Evolutionary conservation across 2,329 filamentous ascomycete species (phyloP).

Genomic region (Lecanicillium sp.): DNA sequence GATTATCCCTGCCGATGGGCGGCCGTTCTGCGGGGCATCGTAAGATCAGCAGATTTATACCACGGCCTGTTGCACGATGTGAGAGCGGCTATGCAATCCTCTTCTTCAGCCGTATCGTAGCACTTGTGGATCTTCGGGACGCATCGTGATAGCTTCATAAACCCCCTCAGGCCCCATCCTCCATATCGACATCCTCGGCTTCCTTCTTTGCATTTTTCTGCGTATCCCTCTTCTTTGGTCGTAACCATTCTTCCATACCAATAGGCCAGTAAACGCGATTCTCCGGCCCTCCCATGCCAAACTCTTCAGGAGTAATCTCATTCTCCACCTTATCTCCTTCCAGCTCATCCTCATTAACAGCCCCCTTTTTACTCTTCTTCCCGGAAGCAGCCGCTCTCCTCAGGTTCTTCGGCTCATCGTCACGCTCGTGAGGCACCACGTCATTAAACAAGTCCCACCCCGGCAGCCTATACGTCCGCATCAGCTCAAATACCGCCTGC

Average conservation of each 20-base stretch:
- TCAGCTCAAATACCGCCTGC: constrained; percentile 90
- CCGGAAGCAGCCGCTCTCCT: constrained; percentile 37
- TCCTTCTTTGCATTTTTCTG: constrained; percentile 36
- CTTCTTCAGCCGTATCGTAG: too few relatives aligned
- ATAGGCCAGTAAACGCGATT: constrained; percentile 84
- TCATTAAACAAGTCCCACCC: constrained; percentile 72
- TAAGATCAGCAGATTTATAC: too few relatives aligned
- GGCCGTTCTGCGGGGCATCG: too few relatives aligned
- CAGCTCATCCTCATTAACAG: constrained; percentile 33
- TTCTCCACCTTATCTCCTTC: constrained; percentile 32
- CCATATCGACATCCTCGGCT: constrained; percentile 16
- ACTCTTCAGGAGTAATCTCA: constrained; percentile 58
- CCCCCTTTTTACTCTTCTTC: constrained; percentile 35
- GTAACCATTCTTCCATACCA: constrained; percentile 85
- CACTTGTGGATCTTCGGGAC: too few relatives aligned
- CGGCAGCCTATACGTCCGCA: constrained; percentile 79
- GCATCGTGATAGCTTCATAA: too few relatives aligned
- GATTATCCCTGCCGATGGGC: too few relatives aligned
- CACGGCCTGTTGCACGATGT: too few relatives aligned
- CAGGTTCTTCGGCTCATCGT: constrained; percentile 54
- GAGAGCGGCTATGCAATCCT: too few relatives aligned
- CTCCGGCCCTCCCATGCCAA: constrained; percentile 81
- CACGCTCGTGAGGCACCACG: constrained; percentile 67
- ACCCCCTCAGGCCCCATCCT: too few relatives aligned
- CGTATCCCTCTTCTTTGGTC: constrained; percentile 67